These are phyloP conservation scores for Pseudonitzschia pungens DNA, from an alignment of 108 stramenopile species.

Conservation along the genomic window DNA sequence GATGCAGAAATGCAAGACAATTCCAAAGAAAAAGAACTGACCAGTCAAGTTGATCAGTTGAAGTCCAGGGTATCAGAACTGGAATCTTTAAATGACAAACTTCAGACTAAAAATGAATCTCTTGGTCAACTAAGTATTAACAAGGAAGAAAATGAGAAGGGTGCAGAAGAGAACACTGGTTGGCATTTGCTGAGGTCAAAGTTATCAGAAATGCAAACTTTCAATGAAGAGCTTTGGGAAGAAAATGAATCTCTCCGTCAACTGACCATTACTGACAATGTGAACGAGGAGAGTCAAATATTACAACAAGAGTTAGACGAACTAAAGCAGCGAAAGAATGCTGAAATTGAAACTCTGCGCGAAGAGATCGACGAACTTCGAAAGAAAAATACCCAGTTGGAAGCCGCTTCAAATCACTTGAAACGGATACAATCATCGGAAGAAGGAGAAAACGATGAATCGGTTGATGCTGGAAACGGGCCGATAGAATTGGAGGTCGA, in stretches of 20 bases:
- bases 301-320: constrained; percentile 10
- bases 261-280: too few species aligned
- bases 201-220: too few species aligned
- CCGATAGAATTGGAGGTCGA: constrained; percentile 23
- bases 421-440: constrained; percentile 17
- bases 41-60: not conserved
- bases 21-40: not conserved
- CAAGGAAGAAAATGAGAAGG: too few species aligned
- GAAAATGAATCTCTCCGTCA: not conserved
- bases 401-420: not conserved
- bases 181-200: too few species aligned
- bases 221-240: too few species aligned
- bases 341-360: constrained; percentile 11
- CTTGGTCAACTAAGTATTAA: too few species aligned
- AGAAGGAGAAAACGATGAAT: not conserved
- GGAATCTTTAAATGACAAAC: not conserved
- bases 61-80: not conserved
- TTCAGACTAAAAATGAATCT: too few species aligned
- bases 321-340: not conserved
- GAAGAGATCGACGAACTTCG: constrained; percentile 25
- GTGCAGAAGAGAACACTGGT: too few species aligned
- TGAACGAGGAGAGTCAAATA: too few species aligned
- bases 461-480: not conserved
- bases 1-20: not conserved
- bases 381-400: constrained; percentile 23